phyloP scores from a whole-genome alignment of 257 asterid genomes.

The Cruciata laevipes region DNA sequence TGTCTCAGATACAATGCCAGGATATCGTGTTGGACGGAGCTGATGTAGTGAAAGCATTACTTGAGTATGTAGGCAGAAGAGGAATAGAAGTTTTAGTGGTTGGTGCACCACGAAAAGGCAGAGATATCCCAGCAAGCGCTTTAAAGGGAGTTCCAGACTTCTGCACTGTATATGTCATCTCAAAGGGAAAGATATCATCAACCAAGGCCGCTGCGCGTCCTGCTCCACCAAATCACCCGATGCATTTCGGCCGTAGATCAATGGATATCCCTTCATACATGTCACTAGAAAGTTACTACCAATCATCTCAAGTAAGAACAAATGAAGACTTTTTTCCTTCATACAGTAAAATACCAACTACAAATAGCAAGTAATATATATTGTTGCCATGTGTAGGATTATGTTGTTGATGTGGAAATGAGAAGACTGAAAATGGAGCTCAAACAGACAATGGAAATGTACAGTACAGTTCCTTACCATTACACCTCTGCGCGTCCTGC shows the following conservation, averaged over 20 bases:
- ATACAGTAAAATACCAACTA: no score
- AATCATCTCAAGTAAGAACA: constrained; percentile 44
- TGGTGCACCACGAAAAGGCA: constrained; percentile 65
- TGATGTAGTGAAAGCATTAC: constrained; percentile 57
- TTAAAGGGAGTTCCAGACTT: constrained; percentile 72
- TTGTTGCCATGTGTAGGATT: constrained; percentile 30
- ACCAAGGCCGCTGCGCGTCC: constrained; percentile 62
- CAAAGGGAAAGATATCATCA: constrained; percentile 76
- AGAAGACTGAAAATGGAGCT: constrained; percentile 84
- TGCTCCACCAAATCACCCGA: no score
- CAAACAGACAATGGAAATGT: constrained; percentile 94
- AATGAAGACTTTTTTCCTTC: neutral
- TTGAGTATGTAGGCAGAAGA: constrained; percentile 56
- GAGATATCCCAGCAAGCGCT: constrained; percentile 70
- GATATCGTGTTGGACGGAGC: constrained; percentile 69
- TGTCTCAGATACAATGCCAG: constrained; percentile 50
- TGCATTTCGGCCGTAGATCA: constrained; percentile 47
- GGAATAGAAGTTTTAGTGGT: constrained; percentile 68
- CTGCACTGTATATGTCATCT: constrained; percentile 64
- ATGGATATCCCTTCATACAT: constrained; percentile 35
- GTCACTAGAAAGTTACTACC: constrained; percentile 39
- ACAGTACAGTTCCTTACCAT: no score
- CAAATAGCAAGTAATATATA: neutral
- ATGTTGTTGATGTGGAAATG: constrained; percentile 82
- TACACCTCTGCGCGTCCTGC: no score